A percentile compares a stretch with the other conserved stretches of the same genome.
Evolutionary conservation across 768 basidiomycete genomes (phyloP).

Genomic region (Clavaria fumosa): DNA sequence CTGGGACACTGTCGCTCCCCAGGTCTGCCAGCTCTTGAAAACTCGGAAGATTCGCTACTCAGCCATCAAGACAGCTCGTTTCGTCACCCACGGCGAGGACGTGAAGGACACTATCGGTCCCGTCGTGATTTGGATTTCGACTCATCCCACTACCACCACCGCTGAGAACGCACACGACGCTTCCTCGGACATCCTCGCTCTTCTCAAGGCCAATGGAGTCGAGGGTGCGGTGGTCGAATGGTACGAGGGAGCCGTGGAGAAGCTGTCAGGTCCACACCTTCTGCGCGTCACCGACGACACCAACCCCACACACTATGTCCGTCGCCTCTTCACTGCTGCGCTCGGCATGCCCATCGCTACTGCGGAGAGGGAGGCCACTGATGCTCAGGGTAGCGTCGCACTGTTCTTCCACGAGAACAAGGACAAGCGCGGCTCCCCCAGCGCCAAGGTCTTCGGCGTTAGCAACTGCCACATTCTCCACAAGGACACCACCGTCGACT

Average conservation of each 20-base stretch:
- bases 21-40: constrained; percentile 17
- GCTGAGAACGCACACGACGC: constrained; percentile 18
- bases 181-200: constrained; percentile 21
- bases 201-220: constrained; percentile 20
- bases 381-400: constrained; percentile 13
- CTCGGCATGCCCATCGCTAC: constrained; percentile 17
- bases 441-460: constrained; percentile 12
- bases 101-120: constrained; percentile 19
- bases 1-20: constrained; percentile 20
- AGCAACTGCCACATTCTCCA: constrained; percentile 15
- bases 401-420: constrained; percentile 13
- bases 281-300: background rate
- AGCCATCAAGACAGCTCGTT: constrained; percentile 15
- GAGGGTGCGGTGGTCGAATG: constrained; percentile 23
- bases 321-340: constrained; percentile 14
- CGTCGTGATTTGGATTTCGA: constrained; percentile 24
- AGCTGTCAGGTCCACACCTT: constrained; percentile 11
- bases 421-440: constrained; percentile 6
- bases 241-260: constrained; percentile 19
- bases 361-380: constrained; percentile 8
- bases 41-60: constrained; percentile 14
- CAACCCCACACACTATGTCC: constrained; percentile 10
- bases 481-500: constrained; percentile 14
- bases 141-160: constrained; percentile 20
- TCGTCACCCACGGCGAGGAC: constrained; percentile 9